Conservation (phyloP, 2,329 filamentous ascomycete genomes). For the Ceratocystis huliohia region DNA sequence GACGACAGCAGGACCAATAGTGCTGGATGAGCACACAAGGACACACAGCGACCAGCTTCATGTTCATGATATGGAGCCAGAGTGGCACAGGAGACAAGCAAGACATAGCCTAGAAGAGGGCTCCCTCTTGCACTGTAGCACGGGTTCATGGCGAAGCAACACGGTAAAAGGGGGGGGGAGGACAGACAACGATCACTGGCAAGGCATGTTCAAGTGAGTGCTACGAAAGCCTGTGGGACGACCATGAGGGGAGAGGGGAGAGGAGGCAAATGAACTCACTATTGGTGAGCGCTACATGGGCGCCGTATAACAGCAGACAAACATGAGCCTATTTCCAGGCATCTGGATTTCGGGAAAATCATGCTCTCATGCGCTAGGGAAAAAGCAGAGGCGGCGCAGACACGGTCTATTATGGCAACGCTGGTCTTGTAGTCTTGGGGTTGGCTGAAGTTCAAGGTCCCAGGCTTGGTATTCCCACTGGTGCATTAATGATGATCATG, state of each 20-base stretch:
- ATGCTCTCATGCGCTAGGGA: conserved; percentile 1
- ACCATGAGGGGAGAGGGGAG: background rate
- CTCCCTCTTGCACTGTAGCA: background rate
- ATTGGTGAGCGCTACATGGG: background rate
- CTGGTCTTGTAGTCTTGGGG: background rate
- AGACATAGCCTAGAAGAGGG: background rate
- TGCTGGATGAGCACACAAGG: background rate
- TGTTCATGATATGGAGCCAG: background rate
- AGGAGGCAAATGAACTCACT: background rate
- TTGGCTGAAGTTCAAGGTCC: background rate
- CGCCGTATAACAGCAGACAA: background rate
- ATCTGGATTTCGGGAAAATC: conserved; percentile 5
- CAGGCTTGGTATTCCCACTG: background rate
- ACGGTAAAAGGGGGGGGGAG: background rate
- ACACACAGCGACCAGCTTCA: background rate
- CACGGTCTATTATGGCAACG: background rate
- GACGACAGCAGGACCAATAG: background rate
- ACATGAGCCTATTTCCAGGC: background rate
- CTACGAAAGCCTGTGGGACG: background rate
- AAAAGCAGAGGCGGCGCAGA: background rate
- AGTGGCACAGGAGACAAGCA: background rate
- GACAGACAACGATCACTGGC: background rate
- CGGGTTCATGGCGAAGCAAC: background rate
- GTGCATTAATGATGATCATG: conserved; percentile 10
- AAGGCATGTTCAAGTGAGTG: background rate